A percentile compares a stretch with the other conserved stretches of the same genome.
Evolutionary conservation across 768 basidiomycete genomes (phyloP).

Genomic region (Mrakia frigida): DNA sequence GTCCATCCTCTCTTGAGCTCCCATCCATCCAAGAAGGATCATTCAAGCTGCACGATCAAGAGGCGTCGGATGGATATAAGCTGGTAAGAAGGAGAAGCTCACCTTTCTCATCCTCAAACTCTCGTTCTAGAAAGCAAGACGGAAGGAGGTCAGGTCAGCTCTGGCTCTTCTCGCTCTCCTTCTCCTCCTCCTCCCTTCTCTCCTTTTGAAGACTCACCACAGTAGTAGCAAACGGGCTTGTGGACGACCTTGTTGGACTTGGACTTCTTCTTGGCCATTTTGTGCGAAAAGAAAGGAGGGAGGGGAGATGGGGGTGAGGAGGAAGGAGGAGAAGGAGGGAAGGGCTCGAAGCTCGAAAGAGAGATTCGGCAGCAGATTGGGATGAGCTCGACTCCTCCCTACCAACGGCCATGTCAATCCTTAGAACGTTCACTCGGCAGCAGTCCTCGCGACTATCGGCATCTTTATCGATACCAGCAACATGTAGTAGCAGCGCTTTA

Average conservation of each 20-base stretch:
- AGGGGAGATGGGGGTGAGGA: neutral
- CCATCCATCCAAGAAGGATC: neutral
- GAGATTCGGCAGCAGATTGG: neutral
- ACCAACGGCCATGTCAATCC: neutral
- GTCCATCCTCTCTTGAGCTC: neutral
- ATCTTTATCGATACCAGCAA: neutral
- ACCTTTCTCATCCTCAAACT: constrained; percentile 99
- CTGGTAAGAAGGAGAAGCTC: constrained; percentile 34
- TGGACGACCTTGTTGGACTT: constrained; percentile 24
- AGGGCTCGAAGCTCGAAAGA: neutral
- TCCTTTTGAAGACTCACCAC: constrained; percentile 10
- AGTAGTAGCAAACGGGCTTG: constrained; percentile 32
- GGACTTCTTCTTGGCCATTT: constrained; percentile 24
- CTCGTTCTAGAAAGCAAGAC: constrained; percentile 57
- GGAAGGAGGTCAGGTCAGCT: neutral
- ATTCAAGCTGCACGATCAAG: neutral
- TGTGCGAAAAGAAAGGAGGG: neutral
- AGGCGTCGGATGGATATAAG: neutral
- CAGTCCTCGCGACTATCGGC: neutral
- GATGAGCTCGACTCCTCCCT: neutral
- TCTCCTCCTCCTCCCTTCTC: too few species aligned
- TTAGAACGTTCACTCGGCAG: neutral
- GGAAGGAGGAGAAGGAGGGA: too few species aligned
- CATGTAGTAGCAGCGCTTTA: neutral
- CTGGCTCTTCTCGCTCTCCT: neutral